A percentile compares a stretch with the other conserved stretches of the same genome.
These are phyloP conservation scores for Didymella keratinophila DNA, from an alignment of 2,329 filamentous ascomycete genomes.

Conservation along the genomic window DNA sequence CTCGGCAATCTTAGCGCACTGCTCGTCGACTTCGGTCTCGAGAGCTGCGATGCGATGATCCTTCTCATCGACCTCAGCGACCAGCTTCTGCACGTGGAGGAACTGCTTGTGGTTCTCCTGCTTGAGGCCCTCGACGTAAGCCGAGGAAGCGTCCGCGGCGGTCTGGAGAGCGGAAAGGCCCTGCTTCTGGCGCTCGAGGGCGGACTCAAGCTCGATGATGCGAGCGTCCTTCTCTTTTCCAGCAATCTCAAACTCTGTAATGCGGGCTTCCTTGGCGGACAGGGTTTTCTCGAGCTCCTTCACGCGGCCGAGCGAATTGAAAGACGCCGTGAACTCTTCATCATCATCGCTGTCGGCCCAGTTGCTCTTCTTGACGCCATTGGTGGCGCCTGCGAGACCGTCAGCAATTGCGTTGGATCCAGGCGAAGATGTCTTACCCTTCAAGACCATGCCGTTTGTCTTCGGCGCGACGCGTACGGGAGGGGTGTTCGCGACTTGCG, in stretches of 20 bases:
- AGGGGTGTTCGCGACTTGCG: neutral
- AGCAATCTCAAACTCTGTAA: conserved; percentile 13
- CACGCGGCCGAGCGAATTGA: conserved; percentile 7
- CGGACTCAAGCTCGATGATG: conserved; percentile 23
- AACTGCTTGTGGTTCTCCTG: conserved; percentile 13
- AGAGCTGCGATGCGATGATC: conserved; percentile 24
- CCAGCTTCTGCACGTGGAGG: conserved; percentile 25
- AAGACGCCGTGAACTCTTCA: conserved; percentile 20
- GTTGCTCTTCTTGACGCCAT: conserved; percentile 20
- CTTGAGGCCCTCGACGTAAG: conserved; percentile 14
- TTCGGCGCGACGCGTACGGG: neutral
- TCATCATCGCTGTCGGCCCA: conserved; percentile 36
- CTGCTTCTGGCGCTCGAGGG: conserved; percentile 9
- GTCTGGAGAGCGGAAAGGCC: conserved; percentile 17
- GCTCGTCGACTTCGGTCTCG: conserved; percentile 23
- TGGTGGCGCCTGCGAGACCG: neutral
- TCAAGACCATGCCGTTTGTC: neutral
- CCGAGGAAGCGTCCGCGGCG: conserved; percentile 2
- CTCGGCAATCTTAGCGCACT: conserved; percentile 13
- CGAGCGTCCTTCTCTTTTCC: conserved; percentile 18
- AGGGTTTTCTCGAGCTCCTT: conserved; percentile 24
- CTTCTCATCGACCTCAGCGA: conserved; percentile 27
- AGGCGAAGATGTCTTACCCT: neutral
- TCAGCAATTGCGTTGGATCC: neutral
- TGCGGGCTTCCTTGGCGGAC: conserved; percentile 15